Percentiles rank a stretch among this genome's conserved stretches.
Evolutionary conservation across 495 filamentous ascomycete genomes (phyloP).

Genomic region (Parachaetomium inaequale): DNA sequence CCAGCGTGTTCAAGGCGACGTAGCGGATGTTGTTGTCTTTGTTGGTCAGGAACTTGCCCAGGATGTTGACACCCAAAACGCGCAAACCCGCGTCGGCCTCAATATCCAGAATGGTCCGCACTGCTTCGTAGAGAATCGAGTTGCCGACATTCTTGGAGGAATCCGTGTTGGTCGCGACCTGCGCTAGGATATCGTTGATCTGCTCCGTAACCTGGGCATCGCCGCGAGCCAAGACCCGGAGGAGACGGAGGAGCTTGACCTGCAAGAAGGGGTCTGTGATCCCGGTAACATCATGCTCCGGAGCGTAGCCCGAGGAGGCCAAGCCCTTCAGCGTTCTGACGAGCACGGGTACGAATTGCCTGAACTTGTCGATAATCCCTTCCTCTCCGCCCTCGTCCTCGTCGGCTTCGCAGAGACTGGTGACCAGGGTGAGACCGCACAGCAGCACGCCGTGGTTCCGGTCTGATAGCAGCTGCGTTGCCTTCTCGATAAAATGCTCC

Average conservation of each 20-base stretch:
- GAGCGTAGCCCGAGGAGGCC: constrained; percentile 92
- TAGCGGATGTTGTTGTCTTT: constrained; percentile 99
- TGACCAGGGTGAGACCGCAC: constrained; percentile 86
- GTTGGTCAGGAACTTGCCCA: constrained; percentile 95
- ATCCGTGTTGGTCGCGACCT: constrained; percentile 97
- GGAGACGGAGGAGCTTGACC: constrained; percentile 84
- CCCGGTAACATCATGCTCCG: constrained; percentile 95
- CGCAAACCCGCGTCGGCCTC: constrained; percentile 92
- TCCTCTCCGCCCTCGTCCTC: constrained; percentile 83
- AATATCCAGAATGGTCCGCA: constrained; percentile 95
- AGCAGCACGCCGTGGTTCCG: constrained; percentile 91
- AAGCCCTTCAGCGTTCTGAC: constrained; percentile 87
- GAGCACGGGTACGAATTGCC: constrained; percentile 71
- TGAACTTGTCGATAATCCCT: constrained; percentile 83
- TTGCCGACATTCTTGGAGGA: constrained; percentile 98
- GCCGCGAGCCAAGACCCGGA: constrained; percentile 81
- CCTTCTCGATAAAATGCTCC: constrained; percentile 95
- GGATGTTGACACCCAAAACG: constrained; percentile 94
- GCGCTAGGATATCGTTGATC: constrained; percentile 97
- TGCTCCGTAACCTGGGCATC: constrained; percentile 88
- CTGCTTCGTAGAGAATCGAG: constrained; percentile 94
- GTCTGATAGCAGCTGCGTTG: constrained; percentile 82
- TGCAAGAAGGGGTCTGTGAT: constrained; percentile 99
- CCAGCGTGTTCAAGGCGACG: constrained; percentile 92
- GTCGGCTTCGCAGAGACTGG: constrained; percentile 89